Conservation (phyloP, 176 grass and related monocot species). For the Saccharum spontaneum region DNA sequence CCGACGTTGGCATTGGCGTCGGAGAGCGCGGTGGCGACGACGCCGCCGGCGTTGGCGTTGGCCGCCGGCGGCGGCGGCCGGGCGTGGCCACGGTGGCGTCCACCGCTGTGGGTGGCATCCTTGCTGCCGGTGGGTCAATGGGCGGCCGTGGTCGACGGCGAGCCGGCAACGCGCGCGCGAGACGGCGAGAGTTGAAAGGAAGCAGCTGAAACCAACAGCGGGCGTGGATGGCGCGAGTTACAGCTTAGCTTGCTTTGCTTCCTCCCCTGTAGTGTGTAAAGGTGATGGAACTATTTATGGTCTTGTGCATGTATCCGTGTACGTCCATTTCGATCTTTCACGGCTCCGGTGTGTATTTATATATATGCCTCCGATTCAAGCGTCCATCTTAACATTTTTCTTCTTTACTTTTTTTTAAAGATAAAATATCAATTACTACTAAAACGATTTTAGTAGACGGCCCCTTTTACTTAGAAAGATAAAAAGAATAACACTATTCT, state of each 20-base stretch:
- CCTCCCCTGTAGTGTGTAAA: neutral
- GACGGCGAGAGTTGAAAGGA: neutral
- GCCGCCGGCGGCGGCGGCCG: neutral
- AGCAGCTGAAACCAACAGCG: no score
- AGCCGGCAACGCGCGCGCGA: neutral
- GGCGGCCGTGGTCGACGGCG: neutral
- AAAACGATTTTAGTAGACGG: no score
- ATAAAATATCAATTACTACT: no score
- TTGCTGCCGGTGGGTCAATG: neutral
- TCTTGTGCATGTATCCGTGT: no score
- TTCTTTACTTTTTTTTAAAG: no score
- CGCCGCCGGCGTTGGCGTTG: neutral
- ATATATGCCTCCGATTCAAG: neutral
- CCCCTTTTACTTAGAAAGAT: no score
- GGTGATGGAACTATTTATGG: neutral
- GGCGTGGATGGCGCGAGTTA: neutral
- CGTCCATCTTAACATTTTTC: no score
- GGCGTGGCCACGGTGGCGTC: neutral
- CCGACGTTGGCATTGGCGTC: slow-evolving; percentile 17
- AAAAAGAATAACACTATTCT: no score
- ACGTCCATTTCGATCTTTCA: neutral
- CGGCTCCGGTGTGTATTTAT: neutral
- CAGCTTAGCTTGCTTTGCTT: neutral
- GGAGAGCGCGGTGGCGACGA: slow-evolving; percentile 20
- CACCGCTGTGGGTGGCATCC: neutral